Percentiles rank a stretch among this genome's conserved stretches.
phyloP scores from a whole-genome alignment of 1,284 basidiomycete genomes.

The Cryptococcus wingfieldii region DNA sequence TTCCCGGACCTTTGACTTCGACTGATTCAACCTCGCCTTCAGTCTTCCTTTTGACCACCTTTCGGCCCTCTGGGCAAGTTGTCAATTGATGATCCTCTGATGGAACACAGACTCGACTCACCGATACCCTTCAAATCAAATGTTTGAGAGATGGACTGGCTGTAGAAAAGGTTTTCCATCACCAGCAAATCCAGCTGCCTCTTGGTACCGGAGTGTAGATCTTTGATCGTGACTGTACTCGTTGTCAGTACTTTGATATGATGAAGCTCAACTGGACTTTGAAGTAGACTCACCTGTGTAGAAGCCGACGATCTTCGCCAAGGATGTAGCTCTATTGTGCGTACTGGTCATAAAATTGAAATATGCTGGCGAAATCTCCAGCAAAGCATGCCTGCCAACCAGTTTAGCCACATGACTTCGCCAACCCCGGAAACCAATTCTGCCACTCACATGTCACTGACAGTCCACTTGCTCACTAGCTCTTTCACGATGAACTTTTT shows the following conservation, averaged over 20 bases:
- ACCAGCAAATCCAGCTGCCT: constrained; percentile 67
- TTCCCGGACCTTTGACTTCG: constrained; percentile 46
- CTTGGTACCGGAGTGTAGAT: constrained; percentile 62
- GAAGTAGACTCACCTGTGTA: constrained; percentile 54
- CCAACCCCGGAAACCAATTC: background rate
- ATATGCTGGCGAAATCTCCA: constrained; percentile 69
- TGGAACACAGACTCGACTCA: constrained; percentile 52
- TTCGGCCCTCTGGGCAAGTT: constrained; percentile 36
- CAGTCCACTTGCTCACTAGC: constrained; percentile 74
- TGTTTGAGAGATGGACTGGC: constrained; percentile 61
- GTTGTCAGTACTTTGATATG: background rate
- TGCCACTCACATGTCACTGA: constrained; percentile 66
- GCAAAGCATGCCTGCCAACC: constrained; percentile 61
- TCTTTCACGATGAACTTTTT: constrained; percentile 75
- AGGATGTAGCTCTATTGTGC: constrained; percentile 59
- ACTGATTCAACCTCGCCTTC: constrained; percentile 4
- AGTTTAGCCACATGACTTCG: background rate
- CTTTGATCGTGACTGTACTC: constrained; percentile 59
- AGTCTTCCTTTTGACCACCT: constrained; percentile 21
- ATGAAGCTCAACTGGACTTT: background rate
- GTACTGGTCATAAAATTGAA: constrained; percentile 70
- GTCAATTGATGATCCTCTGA: background rate
- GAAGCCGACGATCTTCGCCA: constrained; percentile 72
- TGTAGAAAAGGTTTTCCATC: constrained; percentile 76
- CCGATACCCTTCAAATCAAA: constrained; percentile 78